phyloP scores from a whole-genome alignment of 2,329 filamentous ascomycete genomes.

The Microsporum canis region DNA sequence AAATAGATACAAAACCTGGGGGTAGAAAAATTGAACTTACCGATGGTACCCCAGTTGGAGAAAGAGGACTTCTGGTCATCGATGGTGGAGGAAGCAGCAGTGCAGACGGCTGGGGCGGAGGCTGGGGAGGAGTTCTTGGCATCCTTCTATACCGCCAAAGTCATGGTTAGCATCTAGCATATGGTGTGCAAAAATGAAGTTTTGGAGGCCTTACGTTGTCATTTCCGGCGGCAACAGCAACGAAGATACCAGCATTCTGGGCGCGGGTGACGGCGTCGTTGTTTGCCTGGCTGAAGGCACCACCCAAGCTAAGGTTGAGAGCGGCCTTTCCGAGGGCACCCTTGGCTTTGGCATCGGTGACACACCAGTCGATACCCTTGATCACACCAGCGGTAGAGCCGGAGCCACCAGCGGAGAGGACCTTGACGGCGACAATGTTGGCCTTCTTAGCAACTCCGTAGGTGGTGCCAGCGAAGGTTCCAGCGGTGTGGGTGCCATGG shows the following conservation, averaged over 20 bases:
- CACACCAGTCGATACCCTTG: conserved; percentile 37
- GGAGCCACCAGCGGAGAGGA: conserved; percentile 34
- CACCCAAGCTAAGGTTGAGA: conserved; percentile 30
- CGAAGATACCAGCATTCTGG: conserved; percentile 29
- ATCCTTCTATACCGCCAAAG: conserved; percentile 17
- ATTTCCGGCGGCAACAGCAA: conserved; percentile 35
- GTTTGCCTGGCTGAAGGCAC: conserved; percentile 25
- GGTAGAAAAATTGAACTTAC: conserved; percentile 7
- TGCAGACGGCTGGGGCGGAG: conserved; percentile 29
- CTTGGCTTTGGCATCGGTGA: conserved; percentile 23
- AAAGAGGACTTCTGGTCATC: conserved; percentile 28
- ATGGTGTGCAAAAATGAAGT: neutral
- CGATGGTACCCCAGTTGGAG: conserved; percentile 35
- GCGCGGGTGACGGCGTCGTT: conserved; percentile 31
- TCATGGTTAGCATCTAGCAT: neutral
- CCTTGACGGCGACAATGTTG: conserved; percentile 39
- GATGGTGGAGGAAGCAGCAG: conserved; percentile 31
- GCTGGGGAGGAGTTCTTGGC: conserved; percentile 30
- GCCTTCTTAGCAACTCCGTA: conserved; percentile 32
- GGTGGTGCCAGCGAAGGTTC: conserved; percentile 26
- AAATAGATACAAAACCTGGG: neutral
- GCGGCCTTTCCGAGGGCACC: conserved; percentile 22
- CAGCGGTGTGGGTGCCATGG: conserved; percentile 33
- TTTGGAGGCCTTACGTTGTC: conserved; percentile 18
- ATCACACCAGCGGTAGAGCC: conserved; percentile 40